Conservation (phyloP, 2,329 filamentous ascomycete genomes). For the Apiospora arundinis region DNA sequence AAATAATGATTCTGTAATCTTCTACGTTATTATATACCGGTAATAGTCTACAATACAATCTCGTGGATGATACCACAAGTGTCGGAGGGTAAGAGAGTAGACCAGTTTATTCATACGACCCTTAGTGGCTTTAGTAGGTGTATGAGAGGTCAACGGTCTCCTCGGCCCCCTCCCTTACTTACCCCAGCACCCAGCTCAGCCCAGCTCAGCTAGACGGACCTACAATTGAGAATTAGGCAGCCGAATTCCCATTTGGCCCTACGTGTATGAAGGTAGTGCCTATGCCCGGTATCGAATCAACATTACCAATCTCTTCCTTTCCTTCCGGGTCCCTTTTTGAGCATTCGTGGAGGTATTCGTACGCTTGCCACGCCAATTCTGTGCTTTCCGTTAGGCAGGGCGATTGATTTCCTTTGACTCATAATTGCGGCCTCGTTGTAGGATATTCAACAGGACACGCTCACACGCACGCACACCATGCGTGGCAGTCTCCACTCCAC, state of each 20-base stretch:
- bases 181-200: not conserved
- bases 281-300: not conserved
- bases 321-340: not conserved
- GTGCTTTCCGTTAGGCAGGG: not conserved
- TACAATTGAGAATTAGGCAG: constrained; percentile 12
- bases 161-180: not conserved
- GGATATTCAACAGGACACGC: not conserved
- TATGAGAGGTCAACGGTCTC: not conserved
- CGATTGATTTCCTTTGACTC: constrained; percentile 15
- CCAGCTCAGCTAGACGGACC: not conserved
- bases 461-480: not conserved
- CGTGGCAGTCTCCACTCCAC: constrained; percentile 11
- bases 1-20: too few relatives aligned
- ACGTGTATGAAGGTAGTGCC: constrained; percentile 2
- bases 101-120: too few relatives aligned
- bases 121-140: not conserved
- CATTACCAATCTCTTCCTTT: not conserved
- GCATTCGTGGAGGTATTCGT: constrained; percentile 13
- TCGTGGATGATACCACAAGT: too few relatives aligned
- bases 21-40: too few relatives aligned
- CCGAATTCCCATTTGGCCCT: not conserved
- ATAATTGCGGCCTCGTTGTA: not conserved
- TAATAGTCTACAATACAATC: too few relatives aligned
- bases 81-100: too few relatives aligned
- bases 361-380: constrained; percentile 2